Conservation (phyloP, 208 protist species). For the Leishmania aethiopica region DNA sequence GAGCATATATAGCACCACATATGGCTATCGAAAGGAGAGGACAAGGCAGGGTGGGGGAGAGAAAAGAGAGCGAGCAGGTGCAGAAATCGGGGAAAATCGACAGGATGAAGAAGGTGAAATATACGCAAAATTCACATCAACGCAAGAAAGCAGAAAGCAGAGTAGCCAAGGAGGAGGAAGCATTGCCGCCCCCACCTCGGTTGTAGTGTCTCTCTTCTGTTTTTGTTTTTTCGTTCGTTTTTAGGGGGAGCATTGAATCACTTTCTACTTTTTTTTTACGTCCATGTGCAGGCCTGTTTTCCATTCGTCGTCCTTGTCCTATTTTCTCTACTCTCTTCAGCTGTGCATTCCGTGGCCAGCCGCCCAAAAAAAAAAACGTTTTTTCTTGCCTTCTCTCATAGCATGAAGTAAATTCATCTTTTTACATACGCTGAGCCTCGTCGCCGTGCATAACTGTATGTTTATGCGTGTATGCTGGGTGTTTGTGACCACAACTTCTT, state of each 20-base stretch:
- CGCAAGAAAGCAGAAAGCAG: not conserved
- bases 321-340: not conserved
- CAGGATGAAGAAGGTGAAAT: not conserved
- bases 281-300: not conserved
- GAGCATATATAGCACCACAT: not conserved
- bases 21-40: not conserved
- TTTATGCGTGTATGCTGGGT: constrained; percentile 5
- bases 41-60: not conserved
- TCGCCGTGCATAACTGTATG: not conserved
- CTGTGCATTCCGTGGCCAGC: not conserved
- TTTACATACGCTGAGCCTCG: not conserved
- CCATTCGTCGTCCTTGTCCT: not conserved
- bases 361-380: not conserved
- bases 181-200: not conserved
- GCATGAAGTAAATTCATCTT: not conserved
- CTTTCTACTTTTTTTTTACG: not conserved
- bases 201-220: not conserved
- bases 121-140: not conserved
- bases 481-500: not conserved
- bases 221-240: not conserved
- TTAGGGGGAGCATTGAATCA: not conserved
- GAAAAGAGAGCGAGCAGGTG: constrained; percentile 2
- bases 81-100: not conserved
- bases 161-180: not conserved
- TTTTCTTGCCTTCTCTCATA: not conserved